Percentiles rank a stretch among this genome's conserved stretches.
Evolutionary conservation across 2,329 filamentous ascomycete genomes (phyloP).

Genomic region (Alternaria longipes): DNA sequence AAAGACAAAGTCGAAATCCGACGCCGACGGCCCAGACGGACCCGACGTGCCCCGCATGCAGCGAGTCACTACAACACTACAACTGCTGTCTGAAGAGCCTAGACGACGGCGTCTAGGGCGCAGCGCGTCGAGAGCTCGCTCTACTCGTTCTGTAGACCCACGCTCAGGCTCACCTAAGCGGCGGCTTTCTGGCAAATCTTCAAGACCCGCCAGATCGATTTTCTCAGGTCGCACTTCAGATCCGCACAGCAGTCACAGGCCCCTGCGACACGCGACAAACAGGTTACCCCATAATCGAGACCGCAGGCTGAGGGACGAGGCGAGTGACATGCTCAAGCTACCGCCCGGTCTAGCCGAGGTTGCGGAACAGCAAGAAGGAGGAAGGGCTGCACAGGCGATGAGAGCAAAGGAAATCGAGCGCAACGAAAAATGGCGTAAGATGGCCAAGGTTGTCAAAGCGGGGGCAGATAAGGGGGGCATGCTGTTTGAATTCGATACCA

Average conservation of each 20-base stretch:
- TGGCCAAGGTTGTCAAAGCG: slow-evolving; percentile 63
- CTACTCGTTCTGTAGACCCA: slow-evolving; percentile 53
- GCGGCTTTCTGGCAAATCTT: slow-evolving; percentile 55
- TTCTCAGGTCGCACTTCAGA: slow-evolving; percentile 54
- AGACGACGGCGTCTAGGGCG: slow-evolving; percentile 63
- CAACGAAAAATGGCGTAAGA: slow-evolving; percentile 73
- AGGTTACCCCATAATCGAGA: slow-evolving; percentile 63
- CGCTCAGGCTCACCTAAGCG: slow-evolving; percentile 51
- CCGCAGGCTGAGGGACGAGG: slow-evolving; percentile 66
- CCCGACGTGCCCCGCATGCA: slow-evolving; percentile 57
- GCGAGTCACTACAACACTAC: slow-evolving; percentile 67
- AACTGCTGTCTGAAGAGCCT: slow-evolving; percentile 65
- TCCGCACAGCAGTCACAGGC: slow-evolving; percentile 50
- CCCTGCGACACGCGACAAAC: slow-evolving; percentile 63
- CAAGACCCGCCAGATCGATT: slow-evolving; percentile 53
- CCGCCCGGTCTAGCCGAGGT: slow-evolving; percentile 62
- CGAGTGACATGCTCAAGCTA: slow-evolving; percentile 71
- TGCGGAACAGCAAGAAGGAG: slow-evolving; percentile 56
- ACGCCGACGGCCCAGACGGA: slow-evolving; percentile 36
- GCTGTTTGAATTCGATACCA: slow-evolving; percentile 81
- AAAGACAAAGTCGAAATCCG: slow-evolving; percentile 46
- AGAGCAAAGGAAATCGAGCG: slow-evolving; percentile 68
- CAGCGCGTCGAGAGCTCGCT: slow-evolving; percentile 59
- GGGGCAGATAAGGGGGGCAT: slow-evolving; percentile 66
- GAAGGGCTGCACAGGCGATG: slow-evolving; percentile 58